Evolutionary conservation across 1,284 basidiomycete genomes (phyloP), one percentile per base, ranked within the genome.

Genomic region (Sporisorium sorghi): DNA sequence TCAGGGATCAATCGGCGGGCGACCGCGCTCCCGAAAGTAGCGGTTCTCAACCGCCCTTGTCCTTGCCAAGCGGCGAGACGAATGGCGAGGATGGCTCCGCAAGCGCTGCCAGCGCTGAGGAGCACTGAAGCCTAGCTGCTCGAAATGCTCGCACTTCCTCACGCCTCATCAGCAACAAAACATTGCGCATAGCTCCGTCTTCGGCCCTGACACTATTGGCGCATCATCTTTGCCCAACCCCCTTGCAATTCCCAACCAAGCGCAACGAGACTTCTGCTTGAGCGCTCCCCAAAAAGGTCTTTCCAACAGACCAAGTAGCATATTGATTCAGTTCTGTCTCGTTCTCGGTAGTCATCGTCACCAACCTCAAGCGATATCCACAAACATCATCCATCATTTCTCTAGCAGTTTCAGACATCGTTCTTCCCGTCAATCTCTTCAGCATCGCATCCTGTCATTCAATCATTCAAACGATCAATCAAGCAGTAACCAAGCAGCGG

Each of bases 271-370:
- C 24, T 17, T 17, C 3, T 43, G 21, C 32, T 37, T 44, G 39
- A 14, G 19, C 52, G 48, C 28, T 47, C 24, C 35, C 24, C 47
- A 66, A 54, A n/a, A 66, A 56, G 63, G 63, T 52, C 62, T 43
- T 12, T 19, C 5, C 24, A 49, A 8, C 26, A 55, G 33, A 51
- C 47, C 58, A 50, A 50, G 14, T 37, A 49, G 50, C 56, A 55
- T 55, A 14, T 42, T 30, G 21, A 5, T 35, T 14, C 10, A 8
- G 6, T 17, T 12, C 12, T 12, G 26, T 53, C 39, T 47, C 44
- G 30, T 52, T 37, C 19, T 39, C 51, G 21, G 40, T 46, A 23
- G 24, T 17, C 37, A 61, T 47, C 54, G 42, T 52, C 51, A 39
- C 43, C 62, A 54, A 48, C 48, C 49, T 52, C 42, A 60, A 44